Evolutionary conservation across 2,329 filamentous ascomycete genomes (phyloP), one percentile per base, ranked within the genome.

Genomic region (Fusarium palustre): DNA sequence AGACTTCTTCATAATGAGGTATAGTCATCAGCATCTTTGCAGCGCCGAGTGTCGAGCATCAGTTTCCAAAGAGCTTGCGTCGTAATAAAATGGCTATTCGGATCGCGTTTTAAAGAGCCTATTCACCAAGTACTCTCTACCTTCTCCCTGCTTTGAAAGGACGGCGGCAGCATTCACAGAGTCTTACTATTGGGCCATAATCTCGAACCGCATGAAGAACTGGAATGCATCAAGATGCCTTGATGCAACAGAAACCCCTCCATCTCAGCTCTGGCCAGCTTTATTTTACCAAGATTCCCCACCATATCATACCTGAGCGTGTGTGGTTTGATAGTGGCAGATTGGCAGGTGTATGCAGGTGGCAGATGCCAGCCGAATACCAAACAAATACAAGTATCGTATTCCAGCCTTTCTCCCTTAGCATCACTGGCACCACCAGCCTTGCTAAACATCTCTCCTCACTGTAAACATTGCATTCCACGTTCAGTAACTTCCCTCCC

Each of bases 391-490:
- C 59, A 67, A 70, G 38, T 52, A 59, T 66, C 31, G 47, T 65
- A 69, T 68, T 62, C 61, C 64, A 53, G 58, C 57, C 49, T 68
- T 59, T 57, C 69, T 74, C 67, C 72, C 69, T 70, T 71, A 46
- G 28, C 15, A 58, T 36, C 50, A 25, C 18, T 33, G 46, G 46
- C 41, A 46, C 34, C 24, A 41, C 42, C 74, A 76, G 67, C 74
- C 71, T 69, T 70, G 46, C 67, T 50, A 66, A 72, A 70, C 64
- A 68, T 64, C 54, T 68, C 71, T 56, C 30, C 49, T 64, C 66
- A 53, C 64, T 62, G 70, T 74, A 73, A 75, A 75, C 66, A 77
- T 76, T 76, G 70, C 75, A 77, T 77, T 77, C 74, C 75, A 64
- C 50, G 43, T 45, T 59, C 56, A 41, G 59, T 49, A 59, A 52